phyloP scores from a whole-genome alignment of 1,139 yeast genomes.

The Saccharomyces hybrid region DNA sequence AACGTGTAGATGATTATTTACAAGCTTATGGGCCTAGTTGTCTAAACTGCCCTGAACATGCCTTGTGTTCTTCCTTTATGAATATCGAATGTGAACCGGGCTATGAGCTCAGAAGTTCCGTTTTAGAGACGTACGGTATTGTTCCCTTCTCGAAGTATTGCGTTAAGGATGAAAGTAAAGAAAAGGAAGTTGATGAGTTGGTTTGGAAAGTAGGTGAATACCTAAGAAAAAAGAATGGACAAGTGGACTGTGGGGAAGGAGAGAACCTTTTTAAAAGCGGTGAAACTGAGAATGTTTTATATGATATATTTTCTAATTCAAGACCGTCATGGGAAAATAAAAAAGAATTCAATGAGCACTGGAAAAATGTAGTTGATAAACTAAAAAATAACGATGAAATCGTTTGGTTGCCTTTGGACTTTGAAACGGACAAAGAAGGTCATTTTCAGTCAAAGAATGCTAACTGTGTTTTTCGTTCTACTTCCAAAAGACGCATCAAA shows the following conservation, averaged over 20 bases:
- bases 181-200: conserved; percentile 55
- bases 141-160: conserved; percentile 54
- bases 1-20: background rate
- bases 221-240: conserved; percentile 57
- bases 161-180: conserved; percentile 63
- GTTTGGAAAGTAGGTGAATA: conserved; percentile 53
- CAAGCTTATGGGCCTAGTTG: conserved; percentile 47
- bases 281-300: conserved; percentile 42
- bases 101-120: conserved; percentile 36
- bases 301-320: conserved; percentile 48
- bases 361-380: conserved; percentile 54
- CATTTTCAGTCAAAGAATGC: background rate
- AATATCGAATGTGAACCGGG: conserved; percentile 57
- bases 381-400: conserved; percentile 61
- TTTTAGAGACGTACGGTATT: conserved; percentile 35
- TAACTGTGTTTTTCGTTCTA: conserved; percentile 43
- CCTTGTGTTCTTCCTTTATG: conserved; percentile 53
- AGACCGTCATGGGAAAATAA: conserved; percentile 46
- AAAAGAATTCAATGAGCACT: conserved; percentile 32
- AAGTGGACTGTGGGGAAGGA: conserved; percentile 47
- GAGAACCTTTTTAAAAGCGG: conserved; percentile 42
- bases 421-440: conserved; percentile 27
- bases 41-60: conserved; percentile 68
- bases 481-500: conserved; percentile 50
- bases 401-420: conserved; percentile 52